Evolutionary conservation across 2,329 filamentous ascomycete genomes (phyloP).

Genomic region (Fonsecaea nubica): DNA sequence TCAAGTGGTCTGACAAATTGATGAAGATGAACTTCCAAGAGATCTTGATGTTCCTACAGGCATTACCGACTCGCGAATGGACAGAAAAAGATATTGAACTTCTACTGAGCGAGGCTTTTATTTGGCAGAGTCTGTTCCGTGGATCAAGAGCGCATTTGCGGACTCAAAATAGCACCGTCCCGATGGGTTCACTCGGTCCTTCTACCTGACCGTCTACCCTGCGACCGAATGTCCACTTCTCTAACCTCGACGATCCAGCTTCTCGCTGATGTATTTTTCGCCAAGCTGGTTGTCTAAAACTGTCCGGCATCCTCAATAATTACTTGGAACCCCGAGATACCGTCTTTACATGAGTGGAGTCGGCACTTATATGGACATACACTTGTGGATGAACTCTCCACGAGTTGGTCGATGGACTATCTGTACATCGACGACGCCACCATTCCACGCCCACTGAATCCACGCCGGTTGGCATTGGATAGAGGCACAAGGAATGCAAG

Average conservation of each 20-base stretch:
- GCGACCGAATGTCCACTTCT: neutral
- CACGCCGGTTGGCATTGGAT: neutral
- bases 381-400: neutral
- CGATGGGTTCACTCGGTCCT: constrained; percentile 38
- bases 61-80: constrained; percentile 89
- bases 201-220: constrained; percentile 28
- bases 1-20: constrained; percentile 96
- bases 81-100: constrained; percentile 98
- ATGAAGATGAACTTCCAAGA: constrained; percentile 92
- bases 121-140: constrained; percentile 97
- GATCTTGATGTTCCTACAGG: constrained; percentile 99
- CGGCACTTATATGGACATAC: neutral
- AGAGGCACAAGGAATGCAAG: neutral
- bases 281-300: neutral
- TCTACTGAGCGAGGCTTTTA: constrained; percentile 92
- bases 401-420: neutral
- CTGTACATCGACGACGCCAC: neutral
- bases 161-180: constrained; percentile 38
- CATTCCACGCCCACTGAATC: neutral
- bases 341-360: neutral
- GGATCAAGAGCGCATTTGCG: constrained; percentile 89
- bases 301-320: neutral
- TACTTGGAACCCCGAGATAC: neutral
- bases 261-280: neutral
- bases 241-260: neutral